Evolutionary conservation across 257 asterid species (phyloP), one percentile per base, ranked within the genome.

Genomic region (Prunella vulgaris): DNA sequence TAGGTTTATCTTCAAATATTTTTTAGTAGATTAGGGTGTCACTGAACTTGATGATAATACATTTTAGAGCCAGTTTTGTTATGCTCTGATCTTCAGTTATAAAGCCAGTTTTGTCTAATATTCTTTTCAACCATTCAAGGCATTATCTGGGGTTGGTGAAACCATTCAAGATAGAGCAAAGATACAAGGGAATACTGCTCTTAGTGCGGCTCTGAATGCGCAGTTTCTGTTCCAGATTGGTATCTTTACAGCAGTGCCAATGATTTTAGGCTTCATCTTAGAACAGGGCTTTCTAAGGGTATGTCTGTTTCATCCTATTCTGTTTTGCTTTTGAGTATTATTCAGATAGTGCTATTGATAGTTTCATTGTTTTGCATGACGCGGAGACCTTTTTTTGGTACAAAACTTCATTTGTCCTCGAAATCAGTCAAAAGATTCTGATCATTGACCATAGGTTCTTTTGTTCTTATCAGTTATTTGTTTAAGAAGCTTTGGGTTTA

Each of bases 211-310:
- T 59, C 79, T 93, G 33, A 90, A 90, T 82, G 96, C 97, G 1
- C 99, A 93, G 84, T 93, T 93, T 81, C 88, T 93, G 78, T 86
- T 90, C 75, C 99, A 93, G 88, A 93, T 93, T 78, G 99, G 99
- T 76, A 52, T 85, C 52, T 88, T 90, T 79, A 84, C 97, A 4
- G 97, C 97, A 28, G 90, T 93, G 59, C 99, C 99, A 21, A 93
- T 93, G 99, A 59, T 93, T 77, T 83, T 90, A 74, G 94, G 97
- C 74, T 93, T 82, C 86, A 90, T 93, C 79, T 80, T 90, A 76
- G 99, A 90, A 78, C 96, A 90, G 74, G 99, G 99, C 27, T 90
- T 93, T 74, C 87, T 93, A 53, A 84, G 90, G 90, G 99, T 93
- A 87, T 44, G 85, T 56, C 52, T 71, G 25, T 52, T 77, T 46